Percentiles rank a stretch among this genome's conserved stretches.
Conservation (phyloP, 148 eudicot species). For the Chenopodium quinoa region DNA sequence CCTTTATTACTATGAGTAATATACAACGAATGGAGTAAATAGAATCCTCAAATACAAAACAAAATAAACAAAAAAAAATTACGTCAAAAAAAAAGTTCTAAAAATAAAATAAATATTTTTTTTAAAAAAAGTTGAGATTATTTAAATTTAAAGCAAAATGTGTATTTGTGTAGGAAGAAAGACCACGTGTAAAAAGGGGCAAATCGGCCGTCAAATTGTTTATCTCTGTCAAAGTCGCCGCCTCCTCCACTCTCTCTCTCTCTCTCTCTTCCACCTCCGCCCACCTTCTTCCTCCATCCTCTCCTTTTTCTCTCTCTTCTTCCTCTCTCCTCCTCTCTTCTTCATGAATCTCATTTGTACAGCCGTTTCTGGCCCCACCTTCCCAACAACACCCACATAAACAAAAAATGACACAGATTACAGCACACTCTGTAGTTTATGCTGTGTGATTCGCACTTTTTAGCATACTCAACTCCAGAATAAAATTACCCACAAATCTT, state of each 20-base stretch:
- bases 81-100: background rate
- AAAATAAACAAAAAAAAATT: too few species aligned
- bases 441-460: conserved; percentile 23
- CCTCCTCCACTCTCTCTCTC: background rate
- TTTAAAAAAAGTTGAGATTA: too few species aligned
- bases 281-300: background rate
- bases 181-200: conserved; percentile 18
- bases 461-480: background rate
- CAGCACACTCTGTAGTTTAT: background rate
- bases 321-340: background rate
- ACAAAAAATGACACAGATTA: background rate
- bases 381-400: background rate
- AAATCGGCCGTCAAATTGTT: conserved; percentile 18
- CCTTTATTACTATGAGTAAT: too few species aligned
- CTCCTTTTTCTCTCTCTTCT: background rate
- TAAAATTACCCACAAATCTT: background rate
- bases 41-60: too few species aligned
- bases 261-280: background rate
- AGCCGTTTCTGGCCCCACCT: conserved; percentile 8
- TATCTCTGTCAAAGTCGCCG: conserved; percentile 5
- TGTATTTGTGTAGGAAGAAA: background rate
- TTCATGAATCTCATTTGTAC: too few species aligned
- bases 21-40: too few species aligned
- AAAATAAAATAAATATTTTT: background rate
- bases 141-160: too few species aligned